Base-by-base conservation (phyloP, 768 basidiomycete genomes). In the Rhizopogon vinicolor region DNA sequence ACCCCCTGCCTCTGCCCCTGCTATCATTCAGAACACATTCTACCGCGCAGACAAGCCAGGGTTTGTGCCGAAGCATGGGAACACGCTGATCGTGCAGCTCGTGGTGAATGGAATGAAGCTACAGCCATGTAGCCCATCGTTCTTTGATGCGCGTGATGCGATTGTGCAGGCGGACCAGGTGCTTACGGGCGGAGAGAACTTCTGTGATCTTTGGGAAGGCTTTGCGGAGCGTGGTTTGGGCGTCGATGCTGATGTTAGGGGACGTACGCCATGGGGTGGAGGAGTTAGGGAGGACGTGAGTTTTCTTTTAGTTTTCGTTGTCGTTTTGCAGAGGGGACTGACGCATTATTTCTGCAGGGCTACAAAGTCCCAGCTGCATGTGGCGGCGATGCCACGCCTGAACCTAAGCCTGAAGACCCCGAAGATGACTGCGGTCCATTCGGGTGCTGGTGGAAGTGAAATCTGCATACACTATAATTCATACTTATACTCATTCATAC, bases 31-130 rank as follows among this genome's bases (percentile, higher is more conserved):
- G 4, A 7, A 89, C 70, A 59, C 63, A 29, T 96, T 95, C 70
- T 97, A 94, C 76, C 75, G 78, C 16, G 59, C 72, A 0, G 77
- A 78, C 25, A 74, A 69, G 48, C 77, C 78, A 61, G 78, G 74
- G 8, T 78, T 88, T 33, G 78, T 98, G 10, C 95, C 96, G 53
- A 90, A 86, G 74, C 88, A 96, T 64, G 95, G 95, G 5, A 98
- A 98, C 75, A 85, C 95, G 25, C 76, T 98, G 53, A 75, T 81
- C 40, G 70, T 92, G 10, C 91, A 92, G 78, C 85, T 98, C 44
- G 87, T 97, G 42, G 53, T 98, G 29, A 86, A 88, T 66, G 94
- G 80, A 9, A 96, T 99, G 94, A 98, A 98, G 79, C 75, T 97
- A 43, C 95, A 98, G 67, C 84, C 87, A 3, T 99, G 96, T 74